Evolutionary conservation across 805 yeast species (phyloP).

Genomic region (Yarrowia osloensis): DNA sequence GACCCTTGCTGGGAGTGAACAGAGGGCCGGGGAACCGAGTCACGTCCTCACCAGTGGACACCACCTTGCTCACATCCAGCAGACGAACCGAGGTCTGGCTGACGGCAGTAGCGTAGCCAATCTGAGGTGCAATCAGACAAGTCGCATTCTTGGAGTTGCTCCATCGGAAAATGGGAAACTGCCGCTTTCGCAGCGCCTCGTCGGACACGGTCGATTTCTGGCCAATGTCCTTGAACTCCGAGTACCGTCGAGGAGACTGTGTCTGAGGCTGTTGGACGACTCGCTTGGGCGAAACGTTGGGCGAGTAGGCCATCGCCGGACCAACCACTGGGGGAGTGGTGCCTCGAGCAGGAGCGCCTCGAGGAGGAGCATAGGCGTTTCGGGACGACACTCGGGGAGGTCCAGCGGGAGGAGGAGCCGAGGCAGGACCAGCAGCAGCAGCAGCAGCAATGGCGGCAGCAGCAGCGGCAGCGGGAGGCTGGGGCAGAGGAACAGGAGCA

Average conservation of each 20-base stretch:
- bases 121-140: conserved; percentile 48
- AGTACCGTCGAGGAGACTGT: conserved; percentile 13
- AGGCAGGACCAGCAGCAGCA: conserved; percentile 5
- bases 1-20: conserved; percentile 42
- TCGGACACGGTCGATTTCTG: conserved; percentile 15
- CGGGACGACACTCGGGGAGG: conserved; percentile 20
- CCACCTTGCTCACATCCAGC: conserved; percentile 38
- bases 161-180: conserved; percentile 79
- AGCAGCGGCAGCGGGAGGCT: conserved; percentile 5
- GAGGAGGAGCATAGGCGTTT: conserved; percentile 29
- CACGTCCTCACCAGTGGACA: conserved; percentile 40
- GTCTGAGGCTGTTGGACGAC: conserved; percentile 1
- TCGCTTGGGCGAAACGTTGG: conserved; percentile 26
- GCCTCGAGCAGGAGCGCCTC: conserved; percentile 16
- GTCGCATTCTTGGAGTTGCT: conserved; percentile 50
- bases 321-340: conserved; percentile 13
- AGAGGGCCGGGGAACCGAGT: conserved; percentile 69
- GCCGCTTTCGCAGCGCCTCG: conserved; percentile 56
- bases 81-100: conserved; percentile 41
- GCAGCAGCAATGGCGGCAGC: conserved; percentile 4
- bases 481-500: conserved; percentile 6
- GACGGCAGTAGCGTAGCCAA: conserved; percentile 43
- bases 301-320: conserved; percentile 1
- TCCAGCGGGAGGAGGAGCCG: background rate
- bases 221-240: conserved; percentile 27